A percentile compares a stretch with the other conserved stretches of the same genome.
phyloP scores from a whole-genome alignment of 768 basidiomycete genomes.

The Serendipita indica region DNA sequence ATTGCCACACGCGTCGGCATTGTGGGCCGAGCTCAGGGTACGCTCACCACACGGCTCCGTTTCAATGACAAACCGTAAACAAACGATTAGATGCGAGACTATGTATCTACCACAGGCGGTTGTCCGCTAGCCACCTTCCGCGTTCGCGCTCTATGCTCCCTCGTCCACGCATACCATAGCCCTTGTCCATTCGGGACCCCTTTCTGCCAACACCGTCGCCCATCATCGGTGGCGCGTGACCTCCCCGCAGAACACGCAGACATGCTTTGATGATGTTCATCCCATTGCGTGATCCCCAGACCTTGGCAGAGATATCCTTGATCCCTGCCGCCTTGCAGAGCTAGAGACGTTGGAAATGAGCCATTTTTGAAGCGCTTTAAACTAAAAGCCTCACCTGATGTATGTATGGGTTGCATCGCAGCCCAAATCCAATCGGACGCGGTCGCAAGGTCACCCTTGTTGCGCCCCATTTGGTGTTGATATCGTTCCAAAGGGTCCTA shows the following conservation, averaged over 20 bases:
- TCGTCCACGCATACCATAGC: slow-evolving; percentile 46
- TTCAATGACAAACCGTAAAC: not conserved
- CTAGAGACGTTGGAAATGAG: slow-evolving; percentile 25
- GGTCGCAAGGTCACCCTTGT: slow-evolving; percentile 70
- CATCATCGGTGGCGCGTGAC: slow-evolving; percentile 63
- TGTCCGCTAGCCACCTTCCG: slow-evolving; percentile 59
- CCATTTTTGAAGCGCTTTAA: no score
- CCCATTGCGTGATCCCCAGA: slow-evolving; percentile 83
- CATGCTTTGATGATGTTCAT: slow-evolving; percentile 76
- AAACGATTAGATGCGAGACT: not conserved
- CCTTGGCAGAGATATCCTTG: slow-evolving; percentile 87
- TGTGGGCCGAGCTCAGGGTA: not conserved
- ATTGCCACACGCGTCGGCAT: slow-evolving; percentile 1
- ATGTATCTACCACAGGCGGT: slow-evolving; percentile 33
- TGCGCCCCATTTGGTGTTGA: slow-evolving; percentile 70
- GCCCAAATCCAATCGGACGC: slow-evolving; percentile 78
- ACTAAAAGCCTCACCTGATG: slow-evolving; percentile 32
- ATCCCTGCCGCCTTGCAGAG: slow-evolving; percentile 89
- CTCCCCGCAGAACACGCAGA: slow-evolving; percentile 71
- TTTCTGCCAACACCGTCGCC: slow-evolving; percentile 65
- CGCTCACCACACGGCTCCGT: not conserved
- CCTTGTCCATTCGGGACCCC: slow-evolving; percentile 57
- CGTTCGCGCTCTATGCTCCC: slow-evolving; percentile 66
- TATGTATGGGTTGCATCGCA: slow-evolving; percentile 75
- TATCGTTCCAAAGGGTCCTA: slow-evolving; percentile 88